A percentile compares a stretch with the other conserved stretches of the same genome.
Conservation (phyloP, 306 rosid genomes). For the Lupinus albus region DNA sequence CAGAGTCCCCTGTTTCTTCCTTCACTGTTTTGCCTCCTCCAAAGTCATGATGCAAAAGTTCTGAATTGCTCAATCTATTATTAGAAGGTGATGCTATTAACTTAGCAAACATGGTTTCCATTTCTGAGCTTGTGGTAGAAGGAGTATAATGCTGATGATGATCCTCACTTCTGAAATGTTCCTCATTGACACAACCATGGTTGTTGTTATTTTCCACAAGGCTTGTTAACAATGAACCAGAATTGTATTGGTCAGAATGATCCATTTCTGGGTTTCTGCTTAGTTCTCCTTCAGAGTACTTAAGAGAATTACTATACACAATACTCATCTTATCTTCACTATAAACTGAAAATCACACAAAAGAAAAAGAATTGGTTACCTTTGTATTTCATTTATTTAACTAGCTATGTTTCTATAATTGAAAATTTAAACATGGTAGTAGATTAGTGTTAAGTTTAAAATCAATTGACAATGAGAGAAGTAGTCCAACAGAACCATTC, state of each 20-base stretch:
- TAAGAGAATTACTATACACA: constrained; percentile 37
- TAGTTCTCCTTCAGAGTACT: constrained; percentile 46
- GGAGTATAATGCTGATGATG: constrained; percentile 37
- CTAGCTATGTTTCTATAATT: neutral
- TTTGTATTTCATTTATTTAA: constrained; percentile 2
- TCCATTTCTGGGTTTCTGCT: constrained; percentile 62
- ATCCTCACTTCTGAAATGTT: constrained; percentile 38
- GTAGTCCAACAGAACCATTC: no score
- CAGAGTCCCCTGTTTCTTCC: constrained; percentile 53
- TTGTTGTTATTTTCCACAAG: constrained; percentile 28
- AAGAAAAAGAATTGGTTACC: neutral
- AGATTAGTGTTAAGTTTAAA: no score
- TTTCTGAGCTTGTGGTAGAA: constrained; percentile 57
- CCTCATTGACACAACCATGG: constrained; percentile 27
- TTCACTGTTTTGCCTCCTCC: constrained; percentile 49
- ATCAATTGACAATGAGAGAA: no score
- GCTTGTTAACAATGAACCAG: constrained; percentile 50
- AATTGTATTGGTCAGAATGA: constrained; percentile 47
- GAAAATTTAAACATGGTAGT: constrained; percentile 12
- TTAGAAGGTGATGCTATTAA: constrained; percentile 45
- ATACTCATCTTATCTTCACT: constrained; percentile 54
- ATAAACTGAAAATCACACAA: constrained; percentile 39
- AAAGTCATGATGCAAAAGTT: constrained; percentile 17
- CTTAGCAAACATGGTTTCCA: constrained; percentile 54
- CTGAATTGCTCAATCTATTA: constrained; percentile 43